These are phyloP conservation scores for Pythium vanterpoolii DNA, from an alignment of 352 stramenopile genomes.

Conservation along the genomic window DNA sequence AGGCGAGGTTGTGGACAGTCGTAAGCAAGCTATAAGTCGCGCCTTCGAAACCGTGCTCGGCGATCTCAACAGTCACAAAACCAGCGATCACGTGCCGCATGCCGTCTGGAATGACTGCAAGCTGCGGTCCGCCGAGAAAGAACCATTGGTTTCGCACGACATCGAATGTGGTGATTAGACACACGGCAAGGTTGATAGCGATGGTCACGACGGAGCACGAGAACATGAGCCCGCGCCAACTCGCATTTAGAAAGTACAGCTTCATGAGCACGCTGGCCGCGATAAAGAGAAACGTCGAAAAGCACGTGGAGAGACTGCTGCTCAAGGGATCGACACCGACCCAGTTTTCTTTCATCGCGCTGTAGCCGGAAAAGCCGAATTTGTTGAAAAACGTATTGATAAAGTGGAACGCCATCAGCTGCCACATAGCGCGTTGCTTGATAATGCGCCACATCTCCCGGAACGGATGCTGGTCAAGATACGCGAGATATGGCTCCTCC, in stretches of 20 bases:
- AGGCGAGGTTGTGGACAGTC: conserved; percentile 59
- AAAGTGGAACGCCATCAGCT: conserved; percentile 65
- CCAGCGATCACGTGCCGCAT: conserved; percentile 58
- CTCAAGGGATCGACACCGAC: conserved; percentile 50
- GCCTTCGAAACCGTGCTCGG: conserved; percentile 67
- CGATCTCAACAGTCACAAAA: conserved; percentile 69
- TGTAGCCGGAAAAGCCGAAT: conserved; percentile 49
- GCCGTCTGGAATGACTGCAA: conserved; percentile 53
- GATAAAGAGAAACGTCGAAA: conserved; percentile 51
- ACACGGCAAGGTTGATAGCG: conserved; percentile 38
- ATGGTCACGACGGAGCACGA: conserved; percentile 43
- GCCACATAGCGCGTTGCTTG: conserved; percentile 67
- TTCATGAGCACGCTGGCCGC: conserved; percentile 52
- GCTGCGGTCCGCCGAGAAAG: conserved; percentile 53
- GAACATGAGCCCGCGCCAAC: conserved; percentile 57
- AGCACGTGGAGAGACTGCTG: conserved; percentile 48
- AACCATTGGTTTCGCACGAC: conserved; percentile 69
- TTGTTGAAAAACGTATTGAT: conserved; percentile 62
- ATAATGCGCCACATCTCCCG: conserved; percentile 68
- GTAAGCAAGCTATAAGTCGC: conserved; percentile 63
- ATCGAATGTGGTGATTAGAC: conserved; percentile 53
- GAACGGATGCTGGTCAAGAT: conserved; percentile 36
- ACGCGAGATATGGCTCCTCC: conserved; percentile 32
- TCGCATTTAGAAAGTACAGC: conserved; percentile 53
- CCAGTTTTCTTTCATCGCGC: conserved; percentile 60